These are phyloP conservation scores for Tulasnella sp. DNA, from an alignment of 768 basidiomycete genomes.

Conservation along the genomic window DNA sequence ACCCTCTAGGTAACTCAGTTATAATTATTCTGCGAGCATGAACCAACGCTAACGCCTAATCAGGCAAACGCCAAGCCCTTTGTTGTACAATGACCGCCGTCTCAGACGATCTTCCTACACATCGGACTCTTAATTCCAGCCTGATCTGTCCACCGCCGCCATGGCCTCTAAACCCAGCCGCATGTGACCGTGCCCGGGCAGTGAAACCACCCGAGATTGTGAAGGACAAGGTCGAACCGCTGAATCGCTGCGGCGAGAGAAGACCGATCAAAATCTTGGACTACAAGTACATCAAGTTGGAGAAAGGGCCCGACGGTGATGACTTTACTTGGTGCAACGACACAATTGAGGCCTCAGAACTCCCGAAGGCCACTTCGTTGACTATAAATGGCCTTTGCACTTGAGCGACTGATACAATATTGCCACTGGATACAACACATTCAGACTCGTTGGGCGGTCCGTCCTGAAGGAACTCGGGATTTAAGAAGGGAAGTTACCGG, in stretches of 20 bases:
- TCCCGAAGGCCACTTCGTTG: not conserved
- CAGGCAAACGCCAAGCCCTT: too few species aligned
- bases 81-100: too few species aligned
- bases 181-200: too few species aligned
- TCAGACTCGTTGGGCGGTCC: not conserved
- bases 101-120: too few species aligned
- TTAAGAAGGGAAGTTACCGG: not conserved
- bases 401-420: too few species aligned
- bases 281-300: not conserved
- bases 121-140: too few species aligned
- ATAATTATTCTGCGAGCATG: too few species aligned
- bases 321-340: not conserved
- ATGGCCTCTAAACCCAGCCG: too few species aligned
- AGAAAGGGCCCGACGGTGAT: not conserved
- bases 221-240: not conserved
- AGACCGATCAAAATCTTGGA: not conserved
- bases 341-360: not conserved
- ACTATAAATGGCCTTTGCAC: not conserved
- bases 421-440: not conserved
- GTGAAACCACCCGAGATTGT: too few species aligned
- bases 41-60: too few species aligned
- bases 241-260: not conserved
- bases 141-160: too few species aligned
- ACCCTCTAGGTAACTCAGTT: too few species aligned
- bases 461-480: slow-evolving; percentile 1